A percentile compares a stretch with the other conserved stretches of the same genome.
phyloP scores from a whole-genome alignment of 306 rosid species.

The Quercus agrifolia region DNA sequence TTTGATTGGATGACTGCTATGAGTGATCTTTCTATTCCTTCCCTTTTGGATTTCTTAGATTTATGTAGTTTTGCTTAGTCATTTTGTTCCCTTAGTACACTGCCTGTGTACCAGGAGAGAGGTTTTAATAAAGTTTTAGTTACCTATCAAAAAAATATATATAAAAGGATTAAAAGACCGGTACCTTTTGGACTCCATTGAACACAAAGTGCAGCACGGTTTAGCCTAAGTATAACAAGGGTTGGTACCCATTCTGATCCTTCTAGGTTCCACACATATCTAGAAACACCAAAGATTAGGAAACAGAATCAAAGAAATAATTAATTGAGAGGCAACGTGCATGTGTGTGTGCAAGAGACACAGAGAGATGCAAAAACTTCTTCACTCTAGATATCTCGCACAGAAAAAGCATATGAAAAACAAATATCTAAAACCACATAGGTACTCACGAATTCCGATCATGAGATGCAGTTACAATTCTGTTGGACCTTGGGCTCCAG shows the following conservation, averaged over 20 bases:
- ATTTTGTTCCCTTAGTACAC: too few relatives aligned
- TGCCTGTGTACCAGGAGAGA: too few relatives aligned
- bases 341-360: neutral
- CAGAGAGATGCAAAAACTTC: neutral
- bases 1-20: too few relatives aligned
- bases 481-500: constrained; percentile 86
- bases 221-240: constrained; percentile 86
- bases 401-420: neutral
- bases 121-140: too few relatives aligned
- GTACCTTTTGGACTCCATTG: constrained; percentile 97
- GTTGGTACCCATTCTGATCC: constrained; percentile 95
- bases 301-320: neutral
- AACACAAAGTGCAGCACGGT: constrained; percentile 98
- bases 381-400: neutral
- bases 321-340: neutral
- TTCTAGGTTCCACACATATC: constrained; percentile 97
- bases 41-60: too few relatives aligned
- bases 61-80: too few relatives aligned
- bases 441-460: constrained; percentile 96
- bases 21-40: too few relatives aligned
- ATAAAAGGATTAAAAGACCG: neutral
- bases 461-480: constrained; percentile 90
- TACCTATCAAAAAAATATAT: too few relatives aligned
- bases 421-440: constrained; percentile 22
- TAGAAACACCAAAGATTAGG: constrained; percentile 20